Evolutionary conservation across 441 rosid species (phyloP).

Genomic region (Croton setiger): DNA sequence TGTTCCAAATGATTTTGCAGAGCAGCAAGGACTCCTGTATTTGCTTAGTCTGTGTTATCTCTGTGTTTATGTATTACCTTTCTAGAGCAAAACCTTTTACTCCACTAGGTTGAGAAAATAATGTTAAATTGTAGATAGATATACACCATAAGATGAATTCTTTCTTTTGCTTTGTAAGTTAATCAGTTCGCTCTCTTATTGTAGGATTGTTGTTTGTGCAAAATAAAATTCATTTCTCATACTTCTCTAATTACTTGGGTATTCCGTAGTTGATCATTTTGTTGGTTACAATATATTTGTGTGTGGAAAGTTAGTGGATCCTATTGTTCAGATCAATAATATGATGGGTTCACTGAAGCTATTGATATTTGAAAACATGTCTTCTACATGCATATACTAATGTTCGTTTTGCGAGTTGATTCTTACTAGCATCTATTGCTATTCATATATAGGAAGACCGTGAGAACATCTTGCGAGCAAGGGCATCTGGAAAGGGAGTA

Average conservation of each 20-base stretch:
- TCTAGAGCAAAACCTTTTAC: constrained; percentile 2
- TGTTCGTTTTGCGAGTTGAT: constrained; percentile 16
- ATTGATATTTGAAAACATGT: constrained; percentile 11
- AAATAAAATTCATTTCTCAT: background rate
- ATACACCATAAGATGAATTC: background rate
- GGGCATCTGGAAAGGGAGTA: constrained; percentile 95
- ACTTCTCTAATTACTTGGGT: background rate
- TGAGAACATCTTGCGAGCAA: constrained; percentile 89
- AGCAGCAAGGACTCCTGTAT: background rate
- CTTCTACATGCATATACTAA: background rate
- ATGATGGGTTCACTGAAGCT: background rate
- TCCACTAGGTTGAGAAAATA: background rate
- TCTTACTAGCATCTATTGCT: constrained; percentile 16
- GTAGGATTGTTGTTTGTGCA: background rate
- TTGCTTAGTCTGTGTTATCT: background rate
- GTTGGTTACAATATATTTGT: background rate
- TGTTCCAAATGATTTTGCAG: background rate
- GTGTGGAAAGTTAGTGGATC: background rate
- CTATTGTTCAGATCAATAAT: constrained; percentile 1
- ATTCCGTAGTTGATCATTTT: background rate
- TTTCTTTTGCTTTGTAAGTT: background rate
- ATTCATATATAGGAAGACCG: constrained; percentile 70
- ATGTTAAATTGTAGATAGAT: background rate
- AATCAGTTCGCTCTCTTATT: background rate
- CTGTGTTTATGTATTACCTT: background rate